phyloP scores from a whole-genome alignment of 2,329 filamentous ascomycete genomes.

The Dissoconium aciculare region DNA sequence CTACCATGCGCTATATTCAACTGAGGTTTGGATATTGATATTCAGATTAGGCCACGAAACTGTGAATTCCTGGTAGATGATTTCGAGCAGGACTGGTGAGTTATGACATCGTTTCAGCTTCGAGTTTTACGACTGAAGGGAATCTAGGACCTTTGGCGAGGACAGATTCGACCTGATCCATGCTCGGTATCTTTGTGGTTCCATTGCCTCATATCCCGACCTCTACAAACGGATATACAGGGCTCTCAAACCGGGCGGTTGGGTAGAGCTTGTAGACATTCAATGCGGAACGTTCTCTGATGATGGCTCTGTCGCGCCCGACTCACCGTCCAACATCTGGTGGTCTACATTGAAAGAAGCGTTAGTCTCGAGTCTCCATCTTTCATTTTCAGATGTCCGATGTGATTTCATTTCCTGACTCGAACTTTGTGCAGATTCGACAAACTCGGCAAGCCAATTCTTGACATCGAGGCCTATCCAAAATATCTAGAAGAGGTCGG shows the following conservation, averaged over 20 bases:
- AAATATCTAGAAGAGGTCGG: constrained; percentile 12
- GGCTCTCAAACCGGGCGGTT: constrained; percentile 29
- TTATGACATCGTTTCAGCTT: background rate
- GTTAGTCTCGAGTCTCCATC: too few relatives aligned
- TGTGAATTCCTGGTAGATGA: constrained; percentile 21
- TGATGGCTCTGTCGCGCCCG: constrained; percentile 25
- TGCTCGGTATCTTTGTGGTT: constrained; percentile 23
- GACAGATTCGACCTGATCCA: constrained; percentile 30
- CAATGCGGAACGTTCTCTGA: constrained; percentile 26
- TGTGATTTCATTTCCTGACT: too few relatives aligned
- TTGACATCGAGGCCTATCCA: constrained; percentile 9
- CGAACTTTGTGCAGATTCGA: constrained; percentile 7
- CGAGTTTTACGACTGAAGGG: constrained; percentile 1
- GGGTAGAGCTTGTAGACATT: constrained; percentile 31
- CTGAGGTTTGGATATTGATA: background rate
- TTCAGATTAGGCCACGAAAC: constrained; percentile 14
- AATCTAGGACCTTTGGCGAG: constrained; percentile 27
- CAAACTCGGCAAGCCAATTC: constrained; percentile 10
- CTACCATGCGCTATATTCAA: background rate
- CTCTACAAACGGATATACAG: constrained; percentile 20
- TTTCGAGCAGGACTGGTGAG: constrained; percentile 20
- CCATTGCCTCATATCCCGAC: constrained; percentile 12
- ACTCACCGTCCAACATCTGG: constrained; percentile 13
- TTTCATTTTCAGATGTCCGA: too few relatives aligned
- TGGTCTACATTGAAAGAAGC: constrained; percentile 9